phyloP scores from a whole-genome alignment of 2,329 filamentous ascomycete species.

The Phaeosphaeriaceae sp. region DNA sequence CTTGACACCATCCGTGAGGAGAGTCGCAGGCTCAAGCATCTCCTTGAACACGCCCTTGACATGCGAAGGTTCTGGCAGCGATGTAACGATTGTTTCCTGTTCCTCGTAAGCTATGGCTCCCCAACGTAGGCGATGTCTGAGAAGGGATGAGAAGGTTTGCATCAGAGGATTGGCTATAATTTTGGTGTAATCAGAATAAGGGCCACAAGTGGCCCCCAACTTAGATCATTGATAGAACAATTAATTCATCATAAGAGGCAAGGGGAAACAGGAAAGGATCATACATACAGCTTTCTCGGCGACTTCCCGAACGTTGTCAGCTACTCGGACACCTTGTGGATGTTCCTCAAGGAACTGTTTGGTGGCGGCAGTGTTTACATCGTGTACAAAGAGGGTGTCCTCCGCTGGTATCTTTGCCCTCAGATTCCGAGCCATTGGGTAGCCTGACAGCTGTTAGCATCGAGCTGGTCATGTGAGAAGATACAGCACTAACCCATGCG shows the following conservation, averaged over 20 bases:
- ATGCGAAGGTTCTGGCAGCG: conserved; percentile 86
- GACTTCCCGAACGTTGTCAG: conserved; percentile 65
- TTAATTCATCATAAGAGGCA: conserved; percentile 57
- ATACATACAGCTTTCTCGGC: conserved; percentile 70
- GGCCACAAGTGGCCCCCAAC: conserved; percentile 67
- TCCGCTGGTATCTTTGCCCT: conserved; percentile 68
- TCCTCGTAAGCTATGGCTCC: conserved; percentile 25
- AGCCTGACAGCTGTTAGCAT: conserved; percentile 57
- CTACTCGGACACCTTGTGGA: conserved; percentile 62
- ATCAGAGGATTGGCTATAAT: conserved; percentile 80
- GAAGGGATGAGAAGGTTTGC: conserved; percentile 16
- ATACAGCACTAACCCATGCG: conserved; percentile 54
- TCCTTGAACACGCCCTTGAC: conserved; percentile 82
- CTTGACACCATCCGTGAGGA: conserved; percentile 56
- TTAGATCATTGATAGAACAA: conserved; percentile 73
- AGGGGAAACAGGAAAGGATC: conserved; percentile 5
- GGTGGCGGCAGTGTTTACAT: conserved; percentile 66
- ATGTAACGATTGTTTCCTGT: conserved; percentile 86
- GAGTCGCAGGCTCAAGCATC: conserved; percentile 69
- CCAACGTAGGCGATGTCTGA: conserved; percentile 5
- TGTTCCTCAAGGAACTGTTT: conserved; percentile 65
- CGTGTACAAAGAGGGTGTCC: conserved; percentile 70
- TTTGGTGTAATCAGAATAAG: conserved; percentile 67
- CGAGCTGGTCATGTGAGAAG: conserved; percentile 28
- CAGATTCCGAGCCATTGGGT: conserved; percentile 75